Evolutionary conservation across 2,329 filamentous ascomycete species (phyloP), one percentile per base, ranked within the genome.

Genomic region (Neofusicoccum umdonicola): DNA sequence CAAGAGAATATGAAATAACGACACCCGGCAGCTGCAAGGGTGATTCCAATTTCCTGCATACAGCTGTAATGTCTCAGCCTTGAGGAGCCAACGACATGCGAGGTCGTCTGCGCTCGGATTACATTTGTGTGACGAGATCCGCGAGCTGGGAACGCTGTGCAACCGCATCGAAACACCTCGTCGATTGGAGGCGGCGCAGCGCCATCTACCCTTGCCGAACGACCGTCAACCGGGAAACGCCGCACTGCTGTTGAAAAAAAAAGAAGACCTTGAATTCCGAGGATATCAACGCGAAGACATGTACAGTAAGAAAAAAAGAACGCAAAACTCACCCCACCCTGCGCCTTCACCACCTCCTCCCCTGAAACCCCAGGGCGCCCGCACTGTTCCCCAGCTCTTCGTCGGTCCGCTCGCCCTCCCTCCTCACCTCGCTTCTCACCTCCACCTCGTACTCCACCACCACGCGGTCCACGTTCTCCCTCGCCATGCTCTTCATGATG

Each of bases 1-100:
- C 54, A 45, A 39, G 54, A n/a, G 54, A 39, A 57, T 39, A 31
- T 57, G 54, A 57, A 57, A 57, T 34, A 57, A n/a, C 41, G 13
- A 22, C 52, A 8, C 3, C 37, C 0, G 11, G 22, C 9, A 12
- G 15, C 54, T 57, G 54, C 39, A 57, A 57, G 54, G 54, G 39
- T 35, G 15, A 9, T 13, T 57, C 27, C 22, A 57, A 57, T 34
- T 13, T 45, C 35, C 54, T 57, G 19, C 35, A n/a, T 34, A 15
- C 54, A 44, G 39, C 39, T 19, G 27, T 9, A n/a, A 22, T 35
- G 54, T 57, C 54, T 57, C 54, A 57, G 39, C 39, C 39, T 27
- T 34, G 22, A 44, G 12, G 22, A 34, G 22, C 54, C 34, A 37
- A 22, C 19, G 7, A 11, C 11, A 57, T 57, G 54, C 54, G 54